Evolutionary conservation across 2,329 filamentous ascomycete genomes (phyloP).

Genomic region (Epichloe gansuensis): DNA sequence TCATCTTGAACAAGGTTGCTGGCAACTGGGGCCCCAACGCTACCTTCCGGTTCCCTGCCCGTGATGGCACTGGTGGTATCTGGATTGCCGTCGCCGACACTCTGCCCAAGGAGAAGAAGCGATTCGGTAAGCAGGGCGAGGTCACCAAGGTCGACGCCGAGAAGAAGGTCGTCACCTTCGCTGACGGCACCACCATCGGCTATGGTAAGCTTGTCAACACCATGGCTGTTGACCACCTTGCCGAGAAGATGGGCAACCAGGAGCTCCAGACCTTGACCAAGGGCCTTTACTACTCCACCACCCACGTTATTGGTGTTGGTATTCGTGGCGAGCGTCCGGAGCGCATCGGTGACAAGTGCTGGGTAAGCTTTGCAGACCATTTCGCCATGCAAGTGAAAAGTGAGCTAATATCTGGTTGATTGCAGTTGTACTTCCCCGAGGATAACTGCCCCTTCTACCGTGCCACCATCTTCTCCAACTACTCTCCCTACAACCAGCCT

Average conservation of each 20-base stretch:
- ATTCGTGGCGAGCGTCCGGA: constrained; percentile 84
- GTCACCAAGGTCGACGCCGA: constrained; percentile 80
- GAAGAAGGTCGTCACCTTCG: constrained; percentile 69
- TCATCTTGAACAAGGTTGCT: constrained; percentile 89
- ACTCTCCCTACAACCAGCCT: constrained; percentile 97
- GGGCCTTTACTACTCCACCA: constrained; percentile 90
- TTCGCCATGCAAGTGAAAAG: neutral
- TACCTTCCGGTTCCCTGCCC: constrained; percentile 94
- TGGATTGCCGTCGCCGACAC: constrained; percentile 97
- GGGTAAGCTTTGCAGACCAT: constrained; percentile 42
- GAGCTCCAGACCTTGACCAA: constrained; percentile 75
- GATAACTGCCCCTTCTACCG: constrained; percentile 99
- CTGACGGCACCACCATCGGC: constrained; percentile 74
- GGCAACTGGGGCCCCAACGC: constrained; percentile 98
- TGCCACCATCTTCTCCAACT: constrained; percentile 99
- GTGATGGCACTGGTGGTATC: constrained; percentile 93
- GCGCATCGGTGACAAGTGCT: constrained; percentile 98
- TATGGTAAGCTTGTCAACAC: constrained; percentile 92
- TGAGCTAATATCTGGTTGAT: neutral
- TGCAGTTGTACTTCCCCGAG: constrained; percentile 89
- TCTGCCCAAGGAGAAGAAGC: constrained; percentile 79
- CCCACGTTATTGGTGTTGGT: constrained; percentile 93
- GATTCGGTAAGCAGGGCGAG: constrained; percentile 72
- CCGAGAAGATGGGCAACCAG: constrained; percentile 75
- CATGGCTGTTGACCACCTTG: constrained; percentile 87